Evolutionary conservation across 768 basidiomycete species (phyloP).

Genomic region (Harrya chromipes): DNA sequence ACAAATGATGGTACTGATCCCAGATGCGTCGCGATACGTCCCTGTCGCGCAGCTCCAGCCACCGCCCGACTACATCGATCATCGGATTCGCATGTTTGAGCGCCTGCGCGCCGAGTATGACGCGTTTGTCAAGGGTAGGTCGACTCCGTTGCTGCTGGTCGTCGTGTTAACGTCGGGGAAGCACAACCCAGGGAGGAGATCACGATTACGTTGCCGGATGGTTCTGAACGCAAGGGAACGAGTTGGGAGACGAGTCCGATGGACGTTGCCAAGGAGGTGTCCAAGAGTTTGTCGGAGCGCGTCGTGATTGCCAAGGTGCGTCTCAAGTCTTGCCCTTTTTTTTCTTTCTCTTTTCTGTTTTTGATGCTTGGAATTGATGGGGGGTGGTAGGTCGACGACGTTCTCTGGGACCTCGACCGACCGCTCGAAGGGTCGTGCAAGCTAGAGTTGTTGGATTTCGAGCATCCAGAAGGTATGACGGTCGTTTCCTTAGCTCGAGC

Average conservation of each 20-base stretch:
- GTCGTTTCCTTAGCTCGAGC: neutral
- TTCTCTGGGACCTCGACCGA: constrained; percentile 92
- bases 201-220: constrained; percentile 80
- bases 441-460: constrained; percentile 88
- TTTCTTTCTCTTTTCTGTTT: neutral
- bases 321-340: neutral
- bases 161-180: neutral
- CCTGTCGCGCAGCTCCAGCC: constrained; percentile 65
- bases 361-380: neutral
- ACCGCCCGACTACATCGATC: constrained; percentile 81
- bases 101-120: constrained; percentile 82
- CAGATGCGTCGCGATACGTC: neutral
- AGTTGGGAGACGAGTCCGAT: constrained; percentile 96
- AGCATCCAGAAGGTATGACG: constrained; percentile 74
- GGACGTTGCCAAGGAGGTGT: constrained; percentile 84
- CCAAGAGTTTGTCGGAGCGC: constrained; percentile 82
- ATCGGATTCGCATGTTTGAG: constrained; percentile 88
- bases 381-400: constrained; percentile 64
- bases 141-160: too few species aligned
- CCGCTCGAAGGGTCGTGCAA: constrained; percentile 85
- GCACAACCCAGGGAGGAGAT: constrained; percentile 85
- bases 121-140: constrained; percentile 69
- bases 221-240: constrained; percentile 75
- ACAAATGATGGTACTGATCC: neutral
- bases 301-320: constrained; percentile 86